phyloP scores from a whole-genome alignment of 805 yeast species.

The Maudiozyma turicensis region DNA sequence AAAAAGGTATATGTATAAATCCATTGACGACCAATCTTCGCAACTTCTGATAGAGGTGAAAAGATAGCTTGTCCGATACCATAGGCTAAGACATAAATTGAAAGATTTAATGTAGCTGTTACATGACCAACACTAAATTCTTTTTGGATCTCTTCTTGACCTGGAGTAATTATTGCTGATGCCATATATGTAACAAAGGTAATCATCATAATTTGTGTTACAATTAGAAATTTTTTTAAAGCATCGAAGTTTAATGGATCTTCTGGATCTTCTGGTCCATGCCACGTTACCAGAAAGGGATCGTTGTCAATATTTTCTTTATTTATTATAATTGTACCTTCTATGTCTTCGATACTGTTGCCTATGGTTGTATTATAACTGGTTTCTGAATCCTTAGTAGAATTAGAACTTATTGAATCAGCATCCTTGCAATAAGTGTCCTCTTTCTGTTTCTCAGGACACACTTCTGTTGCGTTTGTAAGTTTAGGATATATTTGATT shows the following conservation, averaged over 20 bases:
- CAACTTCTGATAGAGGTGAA: slow-evolving; percentile 49
- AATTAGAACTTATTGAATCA: neutral
- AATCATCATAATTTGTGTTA: slow-evolving; percentile 33
- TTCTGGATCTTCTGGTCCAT: slow-evolving; percentile 39
- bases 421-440: neutral
- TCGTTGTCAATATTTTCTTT: slow-evolving; percentile 9
- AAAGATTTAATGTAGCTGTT: slow-evolving; percentile 40
- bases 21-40: slow-evolving; percentile 42
- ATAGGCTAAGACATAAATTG: slow-evolving; percentile 49
- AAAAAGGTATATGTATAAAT: slow-evolving; percentile 39
- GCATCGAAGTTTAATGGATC: slow-evolving; percentile 49
- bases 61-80: slow-evolving; percentile 51
- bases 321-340: neutral
- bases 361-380: neutral
- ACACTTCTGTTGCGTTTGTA: neutral
- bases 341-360: neutral
- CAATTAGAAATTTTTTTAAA: slow-evolving; percentile 30
- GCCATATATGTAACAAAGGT: slow-evolving; percentile 46
- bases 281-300: slow-evolving; percentile 16
- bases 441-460: neutral
- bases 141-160: slow-evolving; percentile 33
- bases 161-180: slow-evolving; percentile 46
- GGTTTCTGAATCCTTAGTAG: neutral
- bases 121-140: slow-evolving; percentile 37
- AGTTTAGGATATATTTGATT: neutral